These are phyloP conservation scores for Microbotryum scabiosae DNA, from an alignment of 1,284 basidiomycete species.

Conservation along the genomic window DNA sequence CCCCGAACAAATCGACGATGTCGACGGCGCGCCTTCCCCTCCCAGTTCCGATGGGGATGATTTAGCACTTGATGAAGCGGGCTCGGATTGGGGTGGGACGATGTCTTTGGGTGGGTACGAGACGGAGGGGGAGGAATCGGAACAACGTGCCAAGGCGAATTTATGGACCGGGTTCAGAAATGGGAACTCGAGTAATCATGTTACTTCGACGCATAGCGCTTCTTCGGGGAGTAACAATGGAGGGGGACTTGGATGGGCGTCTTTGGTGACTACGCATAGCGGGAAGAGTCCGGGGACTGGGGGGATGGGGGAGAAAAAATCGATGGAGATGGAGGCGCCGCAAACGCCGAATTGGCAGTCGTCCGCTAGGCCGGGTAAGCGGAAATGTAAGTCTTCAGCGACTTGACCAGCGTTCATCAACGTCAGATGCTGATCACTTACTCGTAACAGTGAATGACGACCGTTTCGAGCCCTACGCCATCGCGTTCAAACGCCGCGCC, in stretches of 20 bases:
- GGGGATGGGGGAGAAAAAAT: not conserved
- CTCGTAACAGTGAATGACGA: constrained; percentile 19
- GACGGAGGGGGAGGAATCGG: constrained; percentile 21
- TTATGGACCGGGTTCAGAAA: constrained; percentile 27
- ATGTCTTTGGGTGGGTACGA: constrained; percentile 17
- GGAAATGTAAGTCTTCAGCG: constrained; percentile 20
- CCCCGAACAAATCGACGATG: constrained; percentile 14
- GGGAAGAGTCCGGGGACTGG: constrained; percentile 20
- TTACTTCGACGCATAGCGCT: no score
- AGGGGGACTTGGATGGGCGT: not conserved
- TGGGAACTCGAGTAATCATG: not conserved
- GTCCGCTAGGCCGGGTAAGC: constrained; percentile 15
- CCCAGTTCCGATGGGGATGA: not conserved
- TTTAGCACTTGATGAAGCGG: constrained; percentile 1
- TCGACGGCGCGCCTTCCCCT: constrained; percentile 3
- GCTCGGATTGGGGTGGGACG: constrained; percentile 22
- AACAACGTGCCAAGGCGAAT: constrained; percentile 4
- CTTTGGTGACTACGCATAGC: not conserved
- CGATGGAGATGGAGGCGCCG: constrained; percentile 23
- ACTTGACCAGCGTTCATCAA: not conserved
- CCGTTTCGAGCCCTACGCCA: constrained; percentile 29
- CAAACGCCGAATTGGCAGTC: constrained; percentile 16
- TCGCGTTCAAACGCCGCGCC: constrained; percentile 28
- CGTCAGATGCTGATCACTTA: no score
- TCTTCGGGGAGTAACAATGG: not conserved